Percentiles rank a stretch among this genome's conserved stretches.
These are phyloP conservation scores for Linnemannia zychae DNA, from an alignment of 192 early-diverging fungal species.

Conservation along the genomic window DNA sequence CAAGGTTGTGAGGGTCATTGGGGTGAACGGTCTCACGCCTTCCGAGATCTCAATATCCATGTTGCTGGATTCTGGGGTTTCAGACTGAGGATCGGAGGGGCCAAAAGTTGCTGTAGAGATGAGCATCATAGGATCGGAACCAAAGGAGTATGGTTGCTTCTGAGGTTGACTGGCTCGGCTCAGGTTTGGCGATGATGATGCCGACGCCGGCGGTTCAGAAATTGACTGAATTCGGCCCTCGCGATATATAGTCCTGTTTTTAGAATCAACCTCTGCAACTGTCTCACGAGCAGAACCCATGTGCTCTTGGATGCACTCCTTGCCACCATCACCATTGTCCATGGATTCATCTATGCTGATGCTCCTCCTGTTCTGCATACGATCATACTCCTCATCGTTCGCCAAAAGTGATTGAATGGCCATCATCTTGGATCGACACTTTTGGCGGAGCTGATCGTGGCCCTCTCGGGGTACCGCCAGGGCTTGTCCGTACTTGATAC, in stretches of 20 bases:
- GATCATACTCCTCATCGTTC: constrained; percentile 38
- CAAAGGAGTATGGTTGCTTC: neutral
- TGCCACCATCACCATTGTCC: neutral
- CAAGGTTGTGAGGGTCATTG: constrained; percentile 40
- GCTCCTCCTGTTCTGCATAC: constrained; percentile 27
- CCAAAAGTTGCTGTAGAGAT: constrained; percentile 23
- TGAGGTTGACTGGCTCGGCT: neutral
- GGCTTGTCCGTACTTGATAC: constrained; percentile 2
- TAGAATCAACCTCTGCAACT: neutral
- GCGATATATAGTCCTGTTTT: neutral
- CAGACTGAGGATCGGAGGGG: neutral
- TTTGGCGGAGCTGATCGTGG: constrained; percentile 38
- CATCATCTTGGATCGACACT: constrained; percentile 54
- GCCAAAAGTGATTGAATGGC: constrained; percentile 52
- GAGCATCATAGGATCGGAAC: constrained; percentile 38
- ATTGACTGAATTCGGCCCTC: neutral
- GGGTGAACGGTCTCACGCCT: neutral
- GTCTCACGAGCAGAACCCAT: neutral
- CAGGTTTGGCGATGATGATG: neutral
- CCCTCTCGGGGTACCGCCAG: constrained; percentile 23
- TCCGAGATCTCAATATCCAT: neutral
- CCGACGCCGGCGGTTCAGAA: neutral
- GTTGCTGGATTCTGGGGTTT: neutral
- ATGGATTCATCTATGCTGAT: constrained; percentile 7
- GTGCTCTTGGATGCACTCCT: neutral